Evolutionary conservation across 805 yeast genomes (phyloP), one percentile per base, ranked within the genome.

Genomic region (Candida ulmi): DNA sequence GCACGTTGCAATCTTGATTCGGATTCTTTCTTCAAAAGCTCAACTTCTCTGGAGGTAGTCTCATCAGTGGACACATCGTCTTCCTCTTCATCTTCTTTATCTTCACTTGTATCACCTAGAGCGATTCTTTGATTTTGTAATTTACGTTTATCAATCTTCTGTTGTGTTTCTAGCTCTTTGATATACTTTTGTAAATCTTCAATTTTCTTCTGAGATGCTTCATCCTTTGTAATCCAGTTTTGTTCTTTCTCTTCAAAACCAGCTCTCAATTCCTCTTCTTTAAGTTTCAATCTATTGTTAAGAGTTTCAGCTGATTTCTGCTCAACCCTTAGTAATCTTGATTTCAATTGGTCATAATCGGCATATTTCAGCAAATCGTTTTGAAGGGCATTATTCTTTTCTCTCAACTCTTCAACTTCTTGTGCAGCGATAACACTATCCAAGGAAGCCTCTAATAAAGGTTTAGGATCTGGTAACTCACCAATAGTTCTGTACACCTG

Each of bases 381-480:
- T 43, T 76, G 75, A 39, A 82, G 59, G 12, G 54, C 53, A 4
- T 58, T 56, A 33, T 74, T 72, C 47, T 84, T 85, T 18, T 65
- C 62, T 42, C 71, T 70, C 36, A 84, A 60, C 9, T 61, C 60
- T 3, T 69, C 72, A 7, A 72, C 63, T 38, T 84, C 87, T 17
- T 72, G 66, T 1, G 72, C 66, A 16, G 74, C 72, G 4, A 71
- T 60, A 8, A 83, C 76, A 5, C 86, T 74, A 36, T 80, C 86
- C 21, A 84, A 56, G 1, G 90, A 76, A 29, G 78, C 72, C 50
- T 83, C 84, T 42, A 91, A 63, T 31, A 90, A 60, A 5, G 95
- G 95, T 45, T 73, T 76, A 1, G 98, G 98, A 63, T 91, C 97
- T 0, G 97, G 97, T 0, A 95, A 90, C 58, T 90, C 96, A 5